Evolutionary conservation across 164 flowering plant species (phyloP), one percentile per base, ranked within the genome.

Genomic region (Houttuynia cordata): DNA sequence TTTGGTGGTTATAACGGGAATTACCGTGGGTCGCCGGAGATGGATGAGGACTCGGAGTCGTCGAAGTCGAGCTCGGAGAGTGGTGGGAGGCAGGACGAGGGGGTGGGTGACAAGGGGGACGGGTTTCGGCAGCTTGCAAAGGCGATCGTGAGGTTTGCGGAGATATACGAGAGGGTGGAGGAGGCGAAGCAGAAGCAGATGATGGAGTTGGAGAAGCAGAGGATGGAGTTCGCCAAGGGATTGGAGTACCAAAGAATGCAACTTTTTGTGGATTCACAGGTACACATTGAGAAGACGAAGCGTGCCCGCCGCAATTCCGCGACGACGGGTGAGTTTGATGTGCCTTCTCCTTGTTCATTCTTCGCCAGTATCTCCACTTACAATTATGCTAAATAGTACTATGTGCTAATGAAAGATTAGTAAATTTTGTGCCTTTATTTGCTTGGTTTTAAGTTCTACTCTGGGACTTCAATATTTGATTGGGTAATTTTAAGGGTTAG

Each of bases 201-300:
- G 90, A 59, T 85, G 37, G 95, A 87, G 50, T 68, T 87, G 73
- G 95, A 90, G 81, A 90, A 85, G 76, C 86, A 90, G 73, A 76
- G 88, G 69, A 84, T 84, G 93, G 81, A 86, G 70, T 81, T 82
- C 67, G 77, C 79, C 3, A 86, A 80, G 74, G 85, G 76, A 71
- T 71, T 86, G 83, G 93, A 86, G 79, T 70, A 76, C 63, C 87
- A 87, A 72, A 79, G 95, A 71, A 84, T 87, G 97, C 80, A 81
- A 72, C 75, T 87, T 66, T 83, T 85, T 64, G 77, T 84, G 84
- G 91, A 89, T 51, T 81, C 85, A 15, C 97, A 90, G 74, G 79
- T 87, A 57, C 83, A 83, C 79, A 80, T 90, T 24, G 87, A 82
- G 77, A 83, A 81, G 80, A 70, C 82, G 42, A 89, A 87, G 78